These are phyloP conservation scores for Escovopsis weberi DNA, from an alignment of 2,329 filamentous ascomycete genomes.

Conservation along the genomic window DNA sequence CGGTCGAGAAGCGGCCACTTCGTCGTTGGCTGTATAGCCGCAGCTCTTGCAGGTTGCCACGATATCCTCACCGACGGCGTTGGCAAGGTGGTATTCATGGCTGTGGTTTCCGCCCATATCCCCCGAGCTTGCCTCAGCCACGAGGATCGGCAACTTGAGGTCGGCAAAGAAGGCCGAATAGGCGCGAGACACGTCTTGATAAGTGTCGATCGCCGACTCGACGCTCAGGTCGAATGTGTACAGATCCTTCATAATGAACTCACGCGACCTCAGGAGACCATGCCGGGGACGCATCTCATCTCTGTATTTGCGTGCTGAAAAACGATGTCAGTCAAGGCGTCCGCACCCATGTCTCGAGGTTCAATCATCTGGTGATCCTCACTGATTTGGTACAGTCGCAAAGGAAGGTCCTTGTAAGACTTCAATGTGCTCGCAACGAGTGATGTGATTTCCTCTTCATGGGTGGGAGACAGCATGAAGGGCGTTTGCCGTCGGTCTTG, in stretches of 20 bases:
- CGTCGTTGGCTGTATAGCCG: conserved; percentile 70
- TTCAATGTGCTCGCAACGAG: conserved; percentile 59
- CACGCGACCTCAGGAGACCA: conserved; percentile 71
- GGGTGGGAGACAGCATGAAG: conserved; percentile 77
- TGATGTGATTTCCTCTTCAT: conserved; percentile 89
- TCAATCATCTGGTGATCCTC: conserved; percentile 13
- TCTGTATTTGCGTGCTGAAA: conserved; percentile 71
- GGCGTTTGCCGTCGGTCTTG: conserved; percentile 60
- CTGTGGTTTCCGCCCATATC: conserved; percentile 88
- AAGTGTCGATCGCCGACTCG: conserved; percentile 62
- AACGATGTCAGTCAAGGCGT: conserved; percentile 11
- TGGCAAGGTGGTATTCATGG: conserved; percentile 86
- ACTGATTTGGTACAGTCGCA: conserved; percentile 86
- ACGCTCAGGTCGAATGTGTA: conserved; percentile 77
- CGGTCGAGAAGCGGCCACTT: conserved; percentile 45
- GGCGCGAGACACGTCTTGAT: conserved; percentile 55
- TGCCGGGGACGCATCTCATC: conserved; percentile 84
- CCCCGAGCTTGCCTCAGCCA: conserved; percentile 86
- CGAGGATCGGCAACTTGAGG: conserved; percentile 66
- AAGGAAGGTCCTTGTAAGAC: conserved; percentile 74
- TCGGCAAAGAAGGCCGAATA: conserved; percentile 71
- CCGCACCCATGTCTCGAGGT: conserved; percentile 3
- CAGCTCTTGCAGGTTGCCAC: conserved; percentile 65
- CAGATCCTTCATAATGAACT: conserved; percentile 96
- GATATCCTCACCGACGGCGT: conserved; percentile 68